phyloP scores from a whole-genome alignment of 768 basidiomycete species.

The Boletus pseudopeckii region DNA sequence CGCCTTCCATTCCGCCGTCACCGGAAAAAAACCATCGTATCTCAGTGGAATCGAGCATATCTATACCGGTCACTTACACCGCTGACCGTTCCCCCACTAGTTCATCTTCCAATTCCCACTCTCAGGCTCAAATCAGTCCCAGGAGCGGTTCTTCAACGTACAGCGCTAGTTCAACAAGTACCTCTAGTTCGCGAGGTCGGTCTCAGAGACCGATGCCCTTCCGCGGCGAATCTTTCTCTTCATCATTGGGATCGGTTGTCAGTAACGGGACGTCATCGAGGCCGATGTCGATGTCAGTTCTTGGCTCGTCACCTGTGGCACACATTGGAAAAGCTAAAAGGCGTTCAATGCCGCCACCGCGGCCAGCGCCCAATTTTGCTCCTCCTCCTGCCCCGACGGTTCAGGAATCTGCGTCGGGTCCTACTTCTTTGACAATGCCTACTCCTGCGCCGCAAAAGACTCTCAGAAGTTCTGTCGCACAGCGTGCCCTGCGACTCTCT shows the following conservation, averaged over 20 bases:
- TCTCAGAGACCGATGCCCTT: constrained; percentile 9
- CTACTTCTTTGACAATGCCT: constrained; percentile 1
- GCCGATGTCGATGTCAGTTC: constrained; percentile 22
- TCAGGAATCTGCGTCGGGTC: constrained; percentile 10
- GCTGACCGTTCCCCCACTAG: constrained; percentile 35
- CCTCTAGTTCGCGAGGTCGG: constrained; percentile 36
- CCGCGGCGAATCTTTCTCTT: constrained; percentile 3
- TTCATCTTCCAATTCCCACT: constrained; percentile 36
- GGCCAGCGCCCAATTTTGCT: constrained; percentile 67
- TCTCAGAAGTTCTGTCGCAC: constrained; percentile 56
- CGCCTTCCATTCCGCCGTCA: constrained; percentile 44
- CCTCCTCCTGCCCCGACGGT: constrained; percentile 61
- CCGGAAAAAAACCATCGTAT: constrained; percentile 21
- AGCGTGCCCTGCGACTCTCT: constrained; percentile 57
- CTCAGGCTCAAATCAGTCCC: constrained; percentile 31
- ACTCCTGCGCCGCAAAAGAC: constrained; percentile 23
- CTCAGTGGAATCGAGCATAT: constrained; percentile 24
- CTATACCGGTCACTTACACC: constrained; percentile 31
- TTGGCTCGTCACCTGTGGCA: constrained; percentile 11
- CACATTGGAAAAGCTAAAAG: constrained; percentile 41
- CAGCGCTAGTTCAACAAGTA: constrained; percentile 42
- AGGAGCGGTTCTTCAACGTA: constrained; percentile 46
- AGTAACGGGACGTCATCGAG: constrained; percentile 6
- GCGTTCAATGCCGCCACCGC: constrained; percentile 66
- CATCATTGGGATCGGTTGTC: constrained; percentile 11